A percentile compares a stretch with the other conserved stretches of the same genome.
phyloP scores from a whole-genome alignment of 768 basidiomycete genomes.

The Trichaptum fuscoviolaceum region DNA sequence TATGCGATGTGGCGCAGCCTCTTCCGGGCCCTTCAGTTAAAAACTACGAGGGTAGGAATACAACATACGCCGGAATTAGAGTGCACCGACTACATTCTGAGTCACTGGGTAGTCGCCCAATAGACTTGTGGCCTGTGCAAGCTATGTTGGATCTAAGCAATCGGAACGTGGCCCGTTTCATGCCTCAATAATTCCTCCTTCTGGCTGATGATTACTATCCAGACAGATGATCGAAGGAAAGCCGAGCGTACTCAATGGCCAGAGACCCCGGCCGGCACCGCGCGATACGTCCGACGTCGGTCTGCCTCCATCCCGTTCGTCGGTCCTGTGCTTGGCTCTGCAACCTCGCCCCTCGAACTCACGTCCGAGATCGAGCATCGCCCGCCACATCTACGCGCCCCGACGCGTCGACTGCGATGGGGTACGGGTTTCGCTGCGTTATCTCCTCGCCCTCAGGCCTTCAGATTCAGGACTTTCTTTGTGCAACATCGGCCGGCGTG shows the following conservation, averaged over 20 bases:
- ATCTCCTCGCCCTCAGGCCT: not conserved
- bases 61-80: not conserved
- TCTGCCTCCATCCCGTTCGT: not conserved
- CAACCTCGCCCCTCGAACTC: not conserved
- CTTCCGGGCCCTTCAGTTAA: not conserved
- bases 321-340: not conserved
- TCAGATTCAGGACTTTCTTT: not conserved
- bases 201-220: not conserved
- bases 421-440: not conserved
- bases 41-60: not conserved
- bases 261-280: not conserved
- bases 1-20: not conserved
- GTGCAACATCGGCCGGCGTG: not conserved
- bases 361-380: not conserved
- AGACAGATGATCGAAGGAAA: slow-evolving; percentile 1
- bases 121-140: not conserved
- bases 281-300: not conserved
- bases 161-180: not conserved
- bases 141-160: not conserved
- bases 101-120: not conserved
- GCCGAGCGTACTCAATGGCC: not conserved
- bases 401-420: not conserved
- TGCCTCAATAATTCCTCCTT: not conserved
- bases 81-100: not conserved
- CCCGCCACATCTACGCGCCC: not conserved